Evolutionary conservation across 2,329 filamentous ascomycete species (phyloP), one percentile per base, ranked within the genome.

Genomic region (Phyllosticta citriasiana): DNA sequence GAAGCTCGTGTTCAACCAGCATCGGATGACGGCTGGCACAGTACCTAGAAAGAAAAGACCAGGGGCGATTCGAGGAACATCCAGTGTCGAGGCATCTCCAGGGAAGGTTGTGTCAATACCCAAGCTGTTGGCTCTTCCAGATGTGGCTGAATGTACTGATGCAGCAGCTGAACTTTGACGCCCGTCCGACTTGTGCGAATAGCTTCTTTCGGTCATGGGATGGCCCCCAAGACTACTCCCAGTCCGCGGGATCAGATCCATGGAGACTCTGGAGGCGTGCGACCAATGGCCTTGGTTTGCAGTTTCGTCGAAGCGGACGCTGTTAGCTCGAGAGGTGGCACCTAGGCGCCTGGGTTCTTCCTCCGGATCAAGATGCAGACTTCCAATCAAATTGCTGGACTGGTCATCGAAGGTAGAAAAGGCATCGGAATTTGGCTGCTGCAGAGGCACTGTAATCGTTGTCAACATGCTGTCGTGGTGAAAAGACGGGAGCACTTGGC

Each of bases 221-320:
- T 89, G 85, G 47, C 85, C 85, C 61, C 88, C 87, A 68, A 97
- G 80, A 40, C 90, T 88, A 72, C 91, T 95, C 25, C 86, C 84
- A 24, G 90, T 91, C 57, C 93, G 79, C 26, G 89, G 88, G 51
- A 86, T 84, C 66, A 96, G 88, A 61, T 97, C 94, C 55, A 89
- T 85, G 12, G 90, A 93, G 61, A 91, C 88, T 53, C 93, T 85
- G 63, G 88, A 89, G 65, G 84, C 85, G 69, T 96, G 90, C 47
- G 87, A 87, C 84, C 94, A 95, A 72, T 91, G 91, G 55, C 90
- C 88, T 68, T 96, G 91, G 67, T 96, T 85, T 14, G 93, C 92
- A 70, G 91, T 96, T 72, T 97, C 93, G 71, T 97, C 94, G 69
- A 99, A 99, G 47, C 94, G 89, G 67, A 99, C 94, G 71, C 94